These are phyloP conservation scores for Talaromyces ruber DNA, from an alignment of 495 filamentous ascomycete genomes.

Conservation along the genomic window DNA sequence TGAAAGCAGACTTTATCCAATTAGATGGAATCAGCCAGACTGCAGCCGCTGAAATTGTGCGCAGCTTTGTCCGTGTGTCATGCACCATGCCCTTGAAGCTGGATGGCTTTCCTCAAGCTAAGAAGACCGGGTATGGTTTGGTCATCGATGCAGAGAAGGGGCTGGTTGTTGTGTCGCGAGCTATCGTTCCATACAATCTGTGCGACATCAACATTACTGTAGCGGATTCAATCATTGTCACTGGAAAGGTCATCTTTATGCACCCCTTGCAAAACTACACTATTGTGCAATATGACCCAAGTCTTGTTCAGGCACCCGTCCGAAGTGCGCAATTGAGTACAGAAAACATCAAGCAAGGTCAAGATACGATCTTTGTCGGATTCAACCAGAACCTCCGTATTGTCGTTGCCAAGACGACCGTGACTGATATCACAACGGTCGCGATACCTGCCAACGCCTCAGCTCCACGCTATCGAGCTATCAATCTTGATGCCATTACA, in stretches of 20 bases:
- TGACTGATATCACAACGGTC: constrained; percentile 96
- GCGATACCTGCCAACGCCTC: constrained; percentile 88
- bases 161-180: constrained; percentile 84
- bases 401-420: constrained; percentile 86
- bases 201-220: constrained; percentile 94
- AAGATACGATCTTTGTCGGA: constrained; percentile 89
- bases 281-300: constrained; percentile 90
- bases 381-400: constrained; percentile 94
- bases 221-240: constrained; percentile 89
- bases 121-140: constrained; percentile 90
- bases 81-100: constrained; percentile 92
- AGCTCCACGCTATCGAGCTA: constrained; percentile 88
- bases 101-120: constrained; percentile 86
- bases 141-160: constrained; percentile 96
- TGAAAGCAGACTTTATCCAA: constrained; percentile 81
- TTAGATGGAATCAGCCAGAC: constrained; percentile 84
- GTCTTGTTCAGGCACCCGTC: constrained; percentile 85
- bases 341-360: constrained; percentile 77
- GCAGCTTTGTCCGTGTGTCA: constrained; percentile 87
- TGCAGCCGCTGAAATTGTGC: constrained; percentile 81
- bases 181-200: constrained; percentile 90
- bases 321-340: constrained; percentile 76
- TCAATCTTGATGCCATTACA: constrained; percentile 95
- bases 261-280: constrained; percentile 98
- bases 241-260: constrained; percentile 90